phyloP scores from a whole-genome alignment of 2,329 filamentous ascomycete genomes.

The Clarireedia hainanense region DNA sequence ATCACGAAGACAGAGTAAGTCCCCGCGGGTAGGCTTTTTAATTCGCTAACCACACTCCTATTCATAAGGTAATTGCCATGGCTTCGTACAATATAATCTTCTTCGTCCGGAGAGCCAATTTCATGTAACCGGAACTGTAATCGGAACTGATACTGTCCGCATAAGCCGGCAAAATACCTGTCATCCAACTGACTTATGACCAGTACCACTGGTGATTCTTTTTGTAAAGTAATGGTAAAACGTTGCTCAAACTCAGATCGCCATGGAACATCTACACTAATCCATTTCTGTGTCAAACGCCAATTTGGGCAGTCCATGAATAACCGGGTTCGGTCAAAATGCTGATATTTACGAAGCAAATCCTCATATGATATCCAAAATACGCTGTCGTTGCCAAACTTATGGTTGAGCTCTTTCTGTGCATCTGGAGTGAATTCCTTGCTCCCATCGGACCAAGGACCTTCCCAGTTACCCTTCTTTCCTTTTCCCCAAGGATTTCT shows the following conservation, averaged over 20 bases:
- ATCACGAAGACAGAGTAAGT: slow-evolving; percentile 50
- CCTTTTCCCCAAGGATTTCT: slow-evolving; percentile 52
- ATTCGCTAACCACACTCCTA: slow-evolving; percentile 50
- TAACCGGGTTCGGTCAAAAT: slow-evolving; percentile 54
- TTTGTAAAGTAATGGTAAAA: slow-evolving; percentile 49
- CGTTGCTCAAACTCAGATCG: slow-evolving; percentile 53
- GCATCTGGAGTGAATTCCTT: slow-evolving; percentile 54
- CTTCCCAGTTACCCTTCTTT: slow-evolving; percentile 51
- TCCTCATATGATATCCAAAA: slow-evolving; percentile 59
- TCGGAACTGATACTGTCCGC: slow-evolving; percentile 47
- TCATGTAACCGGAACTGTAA: slow-evolving; percentile 43
- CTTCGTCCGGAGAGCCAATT: slow-evolving; percentile 40
- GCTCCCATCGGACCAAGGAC: slow-evolving; percentile 49
- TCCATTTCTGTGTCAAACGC: slow-evolving; percentile 52
- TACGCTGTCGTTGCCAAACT: slow-evolving; percentile 53
- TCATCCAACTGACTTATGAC: slow-evolving; percentile 55
- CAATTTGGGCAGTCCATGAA: slow-evolving; percentile 48
- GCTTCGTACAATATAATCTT: slow-evolving; percentile 53
- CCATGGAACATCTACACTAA: slow-evolving; percentile 55
- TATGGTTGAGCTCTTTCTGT: slow-evolving; percentile 48
- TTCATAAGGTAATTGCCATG: slow-evolving; percentile 52
- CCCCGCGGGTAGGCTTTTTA: slow-evolving; percentile 46
- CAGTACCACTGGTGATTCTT: slow-evolving; percentile 49
- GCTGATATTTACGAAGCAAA: slow-evolving; percentile 52
- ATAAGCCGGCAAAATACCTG: slow-evolving; percentile 53